phyloP scores from a whole-genome alignment of 768 basidiomycete species.

The Filobasidium wieringae region DNA sequence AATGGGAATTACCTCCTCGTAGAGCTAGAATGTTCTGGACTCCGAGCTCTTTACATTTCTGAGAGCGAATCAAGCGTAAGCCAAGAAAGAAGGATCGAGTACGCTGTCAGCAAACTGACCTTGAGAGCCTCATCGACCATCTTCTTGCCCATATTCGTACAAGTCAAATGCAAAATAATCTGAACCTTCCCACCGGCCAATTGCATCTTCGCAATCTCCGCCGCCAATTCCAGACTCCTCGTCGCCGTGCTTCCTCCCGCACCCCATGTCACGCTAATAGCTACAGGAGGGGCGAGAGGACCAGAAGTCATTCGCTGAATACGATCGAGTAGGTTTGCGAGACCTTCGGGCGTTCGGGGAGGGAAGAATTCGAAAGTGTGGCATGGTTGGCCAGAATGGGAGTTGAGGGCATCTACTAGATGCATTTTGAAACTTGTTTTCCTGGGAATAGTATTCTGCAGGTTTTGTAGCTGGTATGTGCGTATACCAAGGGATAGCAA shows the following conservation, averaged over 20 bases:
- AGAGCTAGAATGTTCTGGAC: slow-evolving; percentile 84
- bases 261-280: slow-evolving; percentile 92
- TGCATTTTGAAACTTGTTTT: too few species aligned
- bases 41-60: slow-evolving; percentile 66
- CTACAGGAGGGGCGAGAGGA: slow-evolving; percentile 56
- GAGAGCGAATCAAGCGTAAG: background rate
- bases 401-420: background rate
- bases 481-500: too few species aligned
- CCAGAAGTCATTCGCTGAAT: slow-evolving; percentile 62
- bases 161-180: slow-evolving; percentile 37
- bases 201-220: slow-evolving; percentile 25
- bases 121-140: slow-evolving; percentile 34
- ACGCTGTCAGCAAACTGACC: slow-evolving; percentile 14
- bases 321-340: slow-evolving; percentile 78
- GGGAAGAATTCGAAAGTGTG: slow-evolving; percentile 97
- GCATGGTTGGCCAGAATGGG: slow-evolving; percentile 30
- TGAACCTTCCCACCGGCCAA: slow-evolving; percentile 24
- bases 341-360: slow-evolving; percentile 75
- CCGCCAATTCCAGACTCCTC: slow-evolving; percentile 73
- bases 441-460: too few species aligned
- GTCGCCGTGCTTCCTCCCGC: slow-evolving; percentile 88
- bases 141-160: slow-evolving; percentile 38
- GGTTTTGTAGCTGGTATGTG: too few species aligned
- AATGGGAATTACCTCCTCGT: slow-evolving; percentile 61
- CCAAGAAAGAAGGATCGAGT: background rate